Percentiles rank a stretch among this genome's conserved stretches.
phyloP scores from a whole-genome alignment of 306 rosid genomes.

The Inga oerstediana region DNA sequence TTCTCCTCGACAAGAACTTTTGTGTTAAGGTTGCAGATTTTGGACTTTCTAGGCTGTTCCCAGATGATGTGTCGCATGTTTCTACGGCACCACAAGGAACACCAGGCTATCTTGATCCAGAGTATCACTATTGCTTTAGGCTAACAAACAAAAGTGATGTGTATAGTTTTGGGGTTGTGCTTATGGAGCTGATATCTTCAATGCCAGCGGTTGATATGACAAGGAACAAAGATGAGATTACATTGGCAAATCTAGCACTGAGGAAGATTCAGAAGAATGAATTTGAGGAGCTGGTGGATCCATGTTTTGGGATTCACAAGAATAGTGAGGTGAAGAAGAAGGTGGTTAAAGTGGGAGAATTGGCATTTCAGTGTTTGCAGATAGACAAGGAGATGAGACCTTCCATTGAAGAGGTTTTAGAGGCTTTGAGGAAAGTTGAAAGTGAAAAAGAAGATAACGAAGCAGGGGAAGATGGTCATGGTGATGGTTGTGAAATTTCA shows the following conservation, averaged over 20 bases:
- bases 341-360: slow-evolving; percentile 30
- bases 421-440: slow-evolving; percentile 31
- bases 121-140: not conserved
- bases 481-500: not conserved
- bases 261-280: slow-evolving; percentile 28
- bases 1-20: not conserved
- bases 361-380: slow-evolving; percentile 42
- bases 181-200: not conserved
- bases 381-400: slow-evolving; percentile 38
- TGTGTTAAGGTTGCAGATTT: not conserved
- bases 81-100: not conserved
- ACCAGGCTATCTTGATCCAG: not conserved
- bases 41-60: not conserved
- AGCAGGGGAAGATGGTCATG: not conserved
- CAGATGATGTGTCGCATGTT: not conserved
- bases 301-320: slow-evolving; percentile 33
- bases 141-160: not conserved
- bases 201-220: not conserved
- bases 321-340: slow-evolving; percentile 14
- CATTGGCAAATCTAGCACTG: slow-evolving; percentile 31
- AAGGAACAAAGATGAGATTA: not conserved
- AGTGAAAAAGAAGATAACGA: not conserved
- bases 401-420: slow-evolving; percentile 38
- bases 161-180: slow-evolving; percentile 5
- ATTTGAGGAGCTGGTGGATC: slow-evolving; percentile 32